These are phyloP conservation scores for Mycena vitilis DNA, from an alignment of 768 basidiomycete genomes.

Conservation along the genomic window DNA sequence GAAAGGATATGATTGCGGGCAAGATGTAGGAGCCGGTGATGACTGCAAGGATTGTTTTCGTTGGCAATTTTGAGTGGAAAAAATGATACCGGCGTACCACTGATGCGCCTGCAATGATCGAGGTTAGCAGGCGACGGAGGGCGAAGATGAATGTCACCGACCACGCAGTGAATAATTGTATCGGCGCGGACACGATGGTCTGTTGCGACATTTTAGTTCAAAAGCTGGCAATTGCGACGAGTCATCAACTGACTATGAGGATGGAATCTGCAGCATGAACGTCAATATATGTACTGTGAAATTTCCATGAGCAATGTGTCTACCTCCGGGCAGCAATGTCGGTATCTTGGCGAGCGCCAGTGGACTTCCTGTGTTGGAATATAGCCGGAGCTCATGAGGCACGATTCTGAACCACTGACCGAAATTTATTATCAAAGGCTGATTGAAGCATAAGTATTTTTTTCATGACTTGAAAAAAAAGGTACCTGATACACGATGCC, in stretches of 20 bases:
- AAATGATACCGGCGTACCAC: not conserved
- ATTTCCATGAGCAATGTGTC: not conserved
- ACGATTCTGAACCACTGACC: not conserved
- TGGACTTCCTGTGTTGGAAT: not conserved
- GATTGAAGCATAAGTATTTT: too few species aligned
- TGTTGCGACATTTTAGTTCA: not conserved
- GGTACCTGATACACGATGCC: conserved; percentile 30
- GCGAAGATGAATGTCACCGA: too few species aligned
- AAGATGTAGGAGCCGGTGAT: conserved; percentile 18
- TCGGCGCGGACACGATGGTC: conserved; percentile 25
- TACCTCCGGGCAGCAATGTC: conserved; percentile 18
- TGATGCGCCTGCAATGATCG: conserved; percentile 7
- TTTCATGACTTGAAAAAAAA: not conserved
- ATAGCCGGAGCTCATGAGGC: not conserved
- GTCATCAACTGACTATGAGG: conserved; percentile 16
- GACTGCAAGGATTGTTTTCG: not conserved
- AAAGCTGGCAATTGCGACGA: too few species aligned
- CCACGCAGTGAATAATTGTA: conserved; percentile 29
- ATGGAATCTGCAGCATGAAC: conserved; percentile 10
- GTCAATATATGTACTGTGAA: not conserved
- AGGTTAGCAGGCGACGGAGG: too few species aligned
- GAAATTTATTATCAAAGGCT: not conserved
- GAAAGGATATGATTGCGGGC: conserved; percentile 6
- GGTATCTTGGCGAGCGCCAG: not conserved
- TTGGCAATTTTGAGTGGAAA: not conserved